A percentile compares a stretch with the other conserved stretches of the same genome.
These are phyloP conservation scores for Acacia crassicarpa DNA, from an alignment of 306 rosid genomes.

Conservation along the genomic window DNA sequence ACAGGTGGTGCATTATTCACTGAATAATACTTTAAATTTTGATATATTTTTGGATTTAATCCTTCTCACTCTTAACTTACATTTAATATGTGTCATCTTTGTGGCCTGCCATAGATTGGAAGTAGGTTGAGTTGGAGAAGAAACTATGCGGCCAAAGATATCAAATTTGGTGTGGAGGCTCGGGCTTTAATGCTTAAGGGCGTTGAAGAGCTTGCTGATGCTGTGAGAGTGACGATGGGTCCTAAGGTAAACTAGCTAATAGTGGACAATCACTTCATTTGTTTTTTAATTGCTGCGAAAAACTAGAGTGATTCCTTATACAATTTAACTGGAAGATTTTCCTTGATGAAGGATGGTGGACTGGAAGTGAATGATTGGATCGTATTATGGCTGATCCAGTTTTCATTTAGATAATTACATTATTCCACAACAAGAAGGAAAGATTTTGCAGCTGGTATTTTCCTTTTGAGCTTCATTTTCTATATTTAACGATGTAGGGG, in stretches of 20 bases:
- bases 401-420: not conserved
- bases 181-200: constrained; percentile 94
- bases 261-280: not conserved
- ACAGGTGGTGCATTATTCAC: constrained; percentile 56
- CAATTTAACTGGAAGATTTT: not conserved
- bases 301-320: not conserved
- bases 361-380: not conserved
- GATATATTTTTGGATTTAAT: not conserved
- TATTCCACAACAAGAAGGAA: not conserved
- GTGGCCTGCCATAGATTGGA: constrained; percentile 51
- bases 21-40: not conserved
- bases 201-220: constrained; percentile 93
- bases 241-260: constrained; percentile 66
- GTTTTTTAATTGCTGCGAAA: not conserved
- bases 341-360: not conserved
- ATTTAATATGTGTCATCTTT: not conserved
- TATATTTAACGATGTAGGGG: constrained; percentile 49
- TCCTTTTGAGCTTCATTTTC: not conserved
- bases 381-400: not conserved
- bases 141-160: constrained; percentile 88
- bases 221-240: constrained; percentile 97
- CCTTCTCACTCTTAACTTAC: not conserved
- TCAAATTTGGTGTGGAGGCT: constrained; percentile 93
- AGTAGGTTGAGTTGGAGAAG: constrained; percentile 72
- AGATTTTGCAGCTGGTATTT: not conserved